These are phyloP conservation scores for Carex kokanica DNA, from an alignment of 176 grass and related monocot species.

Conservation along the genomic window DNA sequence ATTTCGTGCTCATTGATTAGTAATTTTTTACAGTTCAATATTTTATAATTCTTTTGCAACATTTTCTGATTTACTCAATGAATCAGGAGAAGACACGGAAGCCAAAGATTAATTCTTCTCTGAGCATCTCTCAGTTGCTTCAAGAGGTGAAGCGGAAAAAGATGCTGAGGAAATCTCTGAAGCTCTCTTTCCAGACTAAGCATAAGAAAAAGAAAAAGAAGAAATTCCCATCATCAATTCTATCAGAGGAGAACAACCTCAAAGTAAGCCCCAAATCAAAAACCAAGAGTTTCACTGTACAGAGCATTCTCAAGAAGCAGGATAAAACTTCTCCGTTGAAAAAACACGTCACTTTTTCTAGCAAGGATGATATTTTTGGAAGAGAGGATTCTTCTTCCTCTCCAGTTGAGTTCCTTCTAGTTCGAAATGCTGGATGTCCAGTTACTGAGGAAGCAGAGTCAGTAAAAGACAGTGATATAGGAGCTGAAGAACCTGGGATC, in stretches of 20 bases:
- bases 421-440: constrained; percentile 23
- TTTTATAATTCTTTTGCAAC: neutral
- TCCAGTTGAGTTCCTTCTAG: constrained; percentile 15
- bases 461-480: constrained; percentile 16
- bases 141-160: constrained; percentile 43
- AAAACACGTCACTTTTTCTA: constrained; percentile 64
- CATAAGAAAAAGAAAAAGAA: constrained; percentile 43
- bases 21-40: neutral
- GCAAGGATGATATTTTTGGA: constrained; percentile 36
- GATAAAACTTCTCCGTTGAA: constrained; percentile 36
- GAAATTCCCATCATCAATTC: constrained; percentile 27
- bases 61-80: neutral
- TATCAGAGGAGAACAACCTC: constrained; percentile 44
- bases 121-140: constrained; percentile 47
- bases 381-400: constrained; percentile 14
- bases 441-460: constrained; percentile 26
- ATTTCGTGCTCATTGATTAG: neutral
- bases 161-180: constrained; percentile 29
- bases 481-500: neutral
- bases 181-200: constrained; percentile 12
- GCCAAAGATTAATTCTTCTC: constrained; percentile 28
- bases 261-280: constrained; percentile 41
- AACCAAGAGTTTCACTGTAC: constrained; percentile 39
- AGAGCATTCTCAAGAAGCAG: constrained; percentile 57
- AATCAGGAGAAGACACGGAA: constrained; percentile 51